A percentile compares a stretch with the other conserved stretches of the same genome.
phyloP scores from a whole-genome alignment of 2,329 filamentous ascomycete genomes.

The Orbilia oligospora region DNA sequence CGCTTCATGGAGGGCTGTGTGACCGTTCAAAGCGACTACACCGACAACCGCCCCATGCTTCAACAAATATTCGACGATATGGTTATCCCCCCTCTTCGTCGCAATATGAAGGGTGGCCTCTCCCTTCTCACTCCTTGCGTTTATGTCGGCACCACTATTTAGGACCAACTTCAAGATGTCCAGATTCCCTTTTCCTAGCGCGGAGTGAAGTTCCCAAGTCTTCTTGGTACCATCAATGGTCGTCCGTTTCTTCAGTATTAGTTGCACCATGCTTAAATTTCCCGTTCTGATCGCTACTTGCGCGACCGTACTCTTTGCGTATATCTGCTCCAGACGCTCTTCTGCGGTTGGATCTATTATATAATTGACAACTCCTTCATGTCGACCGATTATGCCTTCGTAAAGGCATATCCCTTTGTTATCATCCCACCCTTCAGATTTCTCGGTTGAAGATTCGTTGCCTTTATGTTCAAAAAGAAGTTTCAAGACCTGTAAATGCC shows the following conservation, averaged over 20 bases:
- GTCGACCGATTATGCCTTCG: slow-evolving; percentile 15
- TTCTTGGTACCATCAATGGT: background rate
- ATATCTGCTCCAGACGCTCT: slow-evolving; percentile 3
- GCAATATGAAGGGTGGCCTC: slow-evolving; percentile 30
- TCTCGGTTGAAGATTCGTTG: background rate
- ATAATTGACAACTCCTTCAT: slow-evolving; percentile 27
- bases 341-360: slow-evolving; percentile 17
- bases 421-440: slow-evolving; percentile 4
- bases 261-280: slow-evolving; percentile 27
- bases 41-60: slow-evolving; percentile 13
- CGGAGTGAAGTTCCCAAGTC: slow-evolving; percentile 32
- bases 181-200: slow-evolving; percentile 24
- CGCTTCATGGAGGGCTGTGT: slow-evolving; percentile 26
- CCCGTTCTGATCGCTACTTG: slow-evolving; percentile 26
- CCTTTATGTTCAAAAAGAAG: slow-evolving; percentile 24
- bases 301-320: slow-evolving; percentile 3
- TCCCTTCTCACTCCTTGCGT: slow-evolving; percentile 2
- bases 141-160: slow-evolving; percentile 14
- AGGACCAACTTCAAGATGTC: slow-evolving; percentile 26
- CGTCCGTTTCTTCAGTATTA: slow-evolving; percentile 22
- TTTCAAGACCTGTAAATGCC: slow-evolving; percentile 25
- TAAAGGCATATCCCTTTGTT: slow-evolving; percentile 27
- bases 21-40: background rate
- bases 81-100: slow-evolving; percentile 19
- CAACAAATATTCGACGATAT: slow-evolving; percentile 34